phyloP scores from a whole-genome alignment of 371 early-diverging fungal genomes.

The Funneliformis caledonium region DNA sequence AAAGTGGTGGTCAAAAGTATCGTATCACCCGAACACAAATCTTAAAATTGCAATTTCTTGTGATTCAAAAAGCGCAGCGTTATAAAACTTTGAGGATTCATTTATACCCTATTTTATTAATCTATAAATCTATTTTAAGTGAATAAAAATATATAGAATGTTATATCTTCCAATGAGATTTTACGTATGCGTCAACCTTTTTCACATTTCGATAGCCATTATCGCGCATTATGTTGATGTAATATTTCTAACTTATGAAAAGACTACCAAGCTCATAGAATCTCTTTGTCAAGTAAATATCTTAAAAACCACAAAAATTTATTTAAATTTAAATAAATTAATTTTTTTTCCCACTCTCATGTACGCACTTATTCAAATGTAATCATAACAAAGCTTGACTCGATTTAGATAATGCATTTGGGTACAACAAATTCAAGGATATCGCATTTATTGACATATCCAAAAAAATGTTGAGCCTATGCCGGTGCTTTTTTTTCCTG shows the following conservation, averaged over 20 bases:
- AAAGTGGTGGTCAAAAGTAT: too few species aligned
- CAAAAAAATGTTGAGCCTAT: background rate
- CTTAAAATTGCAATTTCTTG: too few species aligned
- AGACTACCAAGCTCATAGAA: background rate
- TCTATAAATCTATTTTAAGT: background rate
- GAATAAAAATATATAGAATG: background rate
- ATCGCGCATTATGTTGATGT: constrained; percentile 15
- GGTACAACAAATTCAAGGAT: background rate
- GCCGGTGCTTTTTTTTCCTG: background rate
- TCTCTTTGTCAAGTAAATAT: constrained; percentile 3
- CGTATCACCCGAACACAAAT: too few species aligned
- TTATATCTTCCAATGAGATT: too few species aligned
- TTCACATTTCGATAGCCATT: too few species aligned
- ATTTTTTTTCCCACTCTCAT: background rate
- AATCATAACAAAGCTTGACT: too few species aligned
- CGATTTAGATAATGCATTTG: too few species aligned
- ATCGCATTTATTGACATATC: background rate
- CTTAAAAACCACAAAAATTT: background rate
- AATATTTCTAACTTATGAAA: constrained; percentile 7
- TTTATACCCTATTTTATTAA: background rate
- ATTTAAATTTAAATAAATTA: background rate
- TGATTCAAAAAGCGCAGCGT: too few species aligned
- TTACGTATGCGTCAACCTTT: background rate
- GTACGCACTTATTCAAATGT: too few species aligned
- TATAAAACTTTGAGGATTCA: background rate